These are phyloP conservation scores for Botrytis cinerea DNA, from an alignment of 2,329 filamentous ascomycete genomes.

Conservation along the genomic window DNA sequence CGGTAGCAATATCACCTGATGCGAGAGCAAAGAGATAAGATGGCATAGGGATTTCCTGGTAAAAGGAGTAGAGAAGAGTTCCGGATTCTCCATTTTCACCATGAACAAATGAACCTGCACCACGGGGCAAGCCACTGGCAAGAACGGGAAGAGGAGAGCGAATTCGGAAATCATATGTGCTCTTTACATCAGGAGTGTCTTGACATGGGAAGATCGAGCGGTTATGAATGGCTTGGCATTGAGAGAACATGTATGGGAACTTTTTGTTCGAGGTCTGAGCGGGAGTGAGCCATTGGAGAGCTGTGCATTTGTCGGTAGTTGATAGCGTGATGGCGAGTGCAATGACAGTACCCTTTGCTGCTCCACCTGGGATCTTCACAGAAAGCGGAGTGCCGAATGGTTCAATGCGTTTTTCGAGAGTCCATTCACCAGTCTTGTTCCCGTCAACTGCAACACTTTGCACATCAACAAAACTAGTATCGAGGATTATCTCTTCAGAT, in stretches of 20 bases:
- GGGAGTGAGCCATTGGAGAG: constrained; percentile 91
- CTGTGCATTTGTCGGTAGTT: constrained; percentile 87
- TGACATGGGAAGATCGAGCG: constrained; percentile 95
- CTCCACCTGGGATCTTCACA: constrained; percentile 59
- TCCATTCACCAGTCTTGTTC: constrained; percentile 62
- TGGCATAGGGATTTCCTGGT: constrained; percentile 90
- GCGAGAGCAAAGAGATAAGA: constrained; percentile 94
- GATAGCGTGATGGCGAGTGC: constrained; percentile 67
- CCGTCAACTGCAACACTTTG: constrained; percentile 70
- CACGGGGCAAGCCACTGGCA: constrained; percentile 74
- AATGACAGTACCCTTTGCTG: constrained; percentile 54
- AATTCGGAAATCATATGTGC: constrained; percentile 88
- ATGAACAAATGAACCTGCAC: constrained; percentile 52
- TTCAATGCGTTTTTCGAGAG: constrained; percentile 63
- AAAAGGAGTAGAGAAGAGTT: constrained; percentile 74
- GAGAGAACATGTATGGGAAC: constrained; percentile 96
- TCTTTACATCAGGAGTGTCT: constrained; percentile 96
- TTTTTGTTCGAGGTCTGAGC: constrained; percentile 94
- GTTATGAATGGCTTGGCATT: constrained; percentile 95
- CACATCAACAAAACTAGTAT: constrained; percentile 82
- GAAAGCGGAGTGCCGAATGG: constrained; percentile 75
- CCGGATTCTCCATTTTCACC: constrained; percentile 53
- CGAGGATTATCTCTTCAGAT: constrained; percentile 77
- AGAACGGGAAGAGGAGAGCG: constrained; percentile 86
- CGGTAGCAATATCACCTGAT: constrained; percentile 78